Base-by-base conservation (phyloP, 208 protist species). In the Leptomonas pyrrhocoris region DNA sequence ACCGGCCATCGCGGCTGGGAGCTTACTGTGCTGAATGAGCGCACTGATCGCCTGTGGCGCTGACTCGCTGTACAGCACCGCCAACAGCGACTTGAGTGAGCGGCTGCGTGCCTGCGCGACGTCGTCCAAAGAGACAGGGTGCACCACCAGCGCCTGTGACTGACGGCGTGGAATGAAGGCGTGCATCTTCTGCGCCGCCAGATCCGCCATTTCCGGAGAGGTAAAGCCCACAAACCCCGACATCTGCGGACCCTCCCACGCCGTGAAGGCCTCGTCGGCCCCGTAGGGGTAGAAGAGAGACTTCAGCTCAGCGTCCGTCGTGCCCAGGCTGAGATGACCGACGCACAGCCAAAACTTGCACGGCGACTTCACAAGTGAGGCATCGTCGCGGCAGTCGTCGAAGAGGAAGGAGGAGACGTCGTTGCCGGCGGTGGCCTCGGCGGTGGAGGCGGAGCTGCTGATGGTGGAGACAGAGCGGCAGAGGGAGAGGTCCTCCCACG, bases 251-350 rank as follows among this genome's bases (percentile, higher is more conserved):
- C 79, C 73, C 23, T 90, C 80, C 53, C 65, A 77, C 11, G 80
- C 53, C 18, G 78, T 79, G 73, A 93, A 90, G 21, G 88, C 88
- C 51, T 96, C 88, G 62, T 96, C 88, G 28, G 78, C 91, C 23
- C 91, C 85, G 68, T 93, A 90, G 3, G 85, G 86, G 73, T 94
- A 94, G 63, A 96, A 96, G 73, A 96, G 83, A 31, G 77, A 77
- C 74, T 85, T 81, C 21, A 96, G 72, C 40, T 79, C 68, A 31
- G 55, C 69, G 23, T 82, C 83, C 2, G 80, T 90, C 21, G 85
- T 93, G 55, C 38, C 76, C 30, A 61, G 27, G 40, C 88, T 83
- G 38, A 94, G 78, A 30, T 89, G 66, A 28, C 68, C 62, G 34
- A 94, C 88, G 38, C 79, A 79, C 23, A 94, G 70, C 88, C 91